Conservation (phyloP, 352 stramenopile genomes). For the Blastocystis sp. region DNA sequence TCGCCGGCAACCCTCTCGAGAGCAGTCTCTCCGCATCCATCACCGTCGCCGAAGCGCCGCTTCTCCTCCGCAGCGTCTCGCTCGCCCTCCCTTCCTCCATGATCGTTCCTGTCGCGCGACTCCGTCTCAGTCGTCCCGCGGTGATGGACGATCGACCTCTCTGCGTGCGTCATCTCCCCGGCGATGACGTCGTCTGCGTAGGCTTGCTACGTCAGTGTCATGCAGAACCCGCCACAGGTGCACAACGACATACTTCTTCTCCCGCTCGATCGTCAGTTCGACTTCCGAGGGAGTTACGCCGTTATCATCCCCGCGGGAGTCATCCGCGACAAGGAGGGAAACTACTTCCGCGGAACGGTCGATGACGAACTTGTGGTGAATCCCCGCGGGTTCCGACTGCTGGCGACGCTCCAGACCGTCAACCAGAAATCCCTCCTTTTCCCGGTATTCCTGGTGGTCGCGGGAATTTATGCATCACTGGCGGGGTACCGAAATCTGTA, state of each 20-base stretch:
- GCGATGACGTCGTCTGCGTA: not conserved
- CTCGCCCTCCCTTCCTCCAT: not conserved
- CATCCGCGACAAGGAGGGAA: not conserved
- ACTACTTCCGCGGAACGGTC: not conserved
- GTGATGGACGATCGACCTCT: not conserved
- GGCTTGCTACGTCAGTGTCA: not conserved
- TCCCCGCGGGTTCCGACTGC: not conserved
- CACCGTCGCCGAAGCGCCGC: not conserved
- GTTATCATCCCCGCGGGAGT: constrained; percentile 2
- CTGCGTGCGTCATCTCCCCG: not conserved
- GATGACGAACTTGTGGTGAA: not conserved
- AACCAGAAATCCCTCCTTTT: not conserved
- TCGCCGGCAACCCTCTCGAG: not conserved
- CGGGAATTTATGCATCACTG: not conserved
- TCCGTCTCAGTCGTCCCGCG: not conserved
- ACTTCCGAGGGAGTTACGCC: not conserved
- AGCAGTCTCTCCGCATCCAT: not conserved
- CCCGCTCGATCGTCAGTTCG: not conserved
- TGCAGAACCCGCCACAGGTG: not conserved
- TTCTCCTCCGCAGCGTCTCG: not conserved
- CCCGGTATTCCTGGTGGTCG: not conserved
- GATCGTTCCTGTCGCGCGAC: not conserved
- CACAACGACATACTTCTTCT: not conserved
- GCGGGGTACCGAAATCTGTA: constrained; percentile 2
- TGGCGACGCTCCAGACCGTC: not conserved